Evolutionary conservation across 129 eudicot species (phyloP).

Genomic region (Escallonia rubra): DNA sequence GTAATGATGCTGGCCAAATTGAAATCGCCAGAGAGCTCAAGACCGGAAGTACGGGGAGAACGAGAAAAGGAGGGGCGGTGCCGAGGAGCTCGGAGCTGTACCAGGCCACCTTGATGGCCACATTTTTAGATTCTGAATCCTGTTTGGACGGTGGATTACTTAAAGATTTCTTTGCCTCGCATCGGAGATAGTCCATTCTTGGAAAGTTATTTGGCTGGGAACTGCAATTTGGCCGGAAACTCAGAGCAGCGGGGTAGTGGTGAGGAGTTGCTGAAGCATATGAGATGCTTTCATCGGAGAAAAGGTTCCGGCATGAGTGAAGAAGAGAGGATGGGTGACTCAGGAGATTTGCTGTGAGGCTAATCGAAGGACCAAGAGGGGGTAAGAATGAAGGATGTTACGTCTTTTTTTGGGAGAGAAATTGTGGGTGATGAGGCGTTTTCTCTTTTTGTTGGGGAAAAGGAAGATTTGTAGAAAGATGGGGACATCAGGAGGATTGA

Average conservation of each 20-base stretch:
- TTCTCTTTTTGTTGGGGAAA: too few species aligned
- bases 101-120: conserved; percentile 83
- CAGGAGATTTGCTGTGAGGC: too few species aligned
- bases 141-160: conserved; percentile 22
- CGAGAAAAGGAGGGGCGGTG: conserved; percentile 74
- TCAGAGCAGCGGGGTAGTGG: conserved; percentile 11
- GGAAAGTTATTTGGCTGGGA: conserved; percentile 20
- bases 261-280: conserved; percentile 20
- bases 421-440: too few species aligned
- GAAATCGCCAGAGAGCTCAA: conserved; percentile 22
- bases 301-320: too few species aligned
- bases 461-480: too few species aligned
- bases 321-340: too few species aligned
- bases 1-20: too few species aligned
- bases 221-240: not conserved
- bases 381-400: too few species aligned
- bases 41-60: conserved; percentile 17
- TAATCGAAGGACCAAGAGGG: too few species aligned
- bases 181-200: conserved; percentile 20
- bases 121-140: conserved; percentile 49
- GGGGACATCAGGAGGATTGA: too few species aligned
- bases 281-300: too few species aligned
- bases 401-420: too few species aligned
- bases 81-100: conserved; percentile 93
- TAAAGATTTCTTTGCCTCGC: conserved; percentile 27